These are phyloP conservation scores for Trichoderma citrinoviride DNA, from an alignment of 2,329 filamentous ascomycete species.

Conservation along the genomic window DNA sequence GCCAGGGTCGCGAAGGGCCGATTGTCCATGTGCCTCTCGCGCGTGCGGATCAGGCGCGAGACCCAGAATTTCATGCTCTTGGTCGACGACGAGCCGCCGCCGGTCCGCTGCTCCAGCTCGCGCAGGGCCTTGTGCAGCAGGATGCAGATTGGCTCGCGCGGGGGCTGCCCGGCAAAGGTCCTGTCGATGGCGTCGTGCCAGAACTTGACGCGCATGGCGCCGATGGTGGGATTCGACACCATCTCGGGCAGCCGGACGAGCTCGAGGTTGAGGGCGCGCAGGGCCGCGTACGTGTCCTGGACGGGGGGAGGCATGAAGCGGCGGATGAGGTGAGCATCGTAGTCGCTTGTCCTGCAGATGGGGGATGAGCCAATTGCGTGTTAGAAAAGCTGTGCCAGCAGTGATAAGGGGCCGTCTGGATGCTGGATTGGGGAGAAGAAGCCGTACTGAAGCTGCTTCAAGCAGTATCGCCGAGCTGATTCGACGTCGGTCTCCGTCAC, in stretches of 20 bases:
- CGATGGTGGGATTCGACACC: constrained; percentile 83
- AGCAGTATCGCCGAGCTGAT: constrained; percentile 54
- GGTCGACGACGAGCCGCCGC: constrained; percentile 36
- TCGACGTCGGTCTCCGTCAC: constrained; percentile 52
- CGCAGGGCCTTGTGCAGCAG: constrained; percentile 72
- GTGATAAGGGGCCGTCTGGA: background rate
- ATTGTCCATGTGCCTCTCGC: constrained; percentile 81
- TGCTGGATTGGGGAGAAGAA: background rate
- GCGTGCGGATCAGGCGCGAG: constrained; percentile 71
- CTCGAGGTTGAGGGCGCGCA: constrained; percentile 91
- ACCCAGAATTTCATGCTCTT: constrained; percentile 69
- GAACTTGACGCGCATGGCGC: constrained; percentile 87
- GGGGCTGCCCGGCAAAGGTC: constrained; percentile 73
- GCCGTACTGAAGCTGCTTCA: constrained; percentile 50
- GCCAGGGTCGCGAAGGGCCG: constrained; percentile 72
- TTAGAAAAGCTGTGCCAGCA: background rate
- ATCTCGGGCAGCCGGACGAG: constrained; percentile 86
- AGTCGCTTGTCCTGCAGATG: constrained; percentile 72
- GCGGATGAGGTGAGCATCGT: constrained; percentile 80
- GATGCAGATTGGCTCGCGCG: constrained; percentile 87
- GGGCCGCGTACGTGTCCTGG: constrained; percentile 81
- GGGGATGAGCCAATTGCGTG: background rate
- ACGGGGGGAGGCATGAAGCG: constrained; percentile 76
- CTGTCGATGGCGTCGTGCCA: constrained; percentile 83
- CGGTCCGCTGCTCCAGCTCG: constrained; percentile 51